Base-by-base conservation (phyloP, 192 early-diverging fungal genomes). In the Backusella westeae region DNA sequence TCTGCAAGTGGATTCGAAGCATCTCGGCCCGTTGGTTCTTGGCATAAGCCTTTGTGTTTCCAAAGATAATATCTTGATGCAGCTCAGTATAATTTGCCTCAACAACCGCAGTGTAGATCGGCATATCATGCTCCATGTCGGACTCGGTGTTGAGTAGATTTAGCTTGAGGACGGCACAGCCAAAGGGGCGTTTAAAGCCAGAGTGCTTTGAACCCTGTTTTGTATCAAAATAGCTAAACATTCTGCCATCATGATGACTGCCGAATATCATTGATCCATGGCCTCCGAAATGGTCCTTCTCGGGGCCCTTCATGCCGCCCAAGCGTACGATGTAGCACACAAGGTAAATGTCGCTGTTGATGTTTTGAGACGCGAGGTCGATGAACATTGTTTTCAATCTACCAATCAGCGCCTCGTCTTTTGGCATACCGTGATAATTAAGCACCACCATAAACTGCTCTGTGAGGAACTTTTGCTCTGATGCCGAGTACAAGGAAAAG, bases 291-390 rank as follows among this genome's bases (percentile, higher is more conserved):
- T 71, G 67, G 12, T 76, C 76, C 49, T 79, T 80, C 34, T 90
- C 89, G 2, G 65, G 76, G 14, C 86, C 52, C 69, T 87, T 90
- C 89, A 92, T 90, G n/a, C 82, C 81, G 5, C 91, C 91, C 29
- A 90, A 77, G 12, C 90, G 80, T 9, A 91, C 78, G n/a, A 93
- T 82, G 36, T 87, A 75, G 74, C 90, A 91, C 2, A 90, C 83
- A n/a, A 93, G 81, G 56, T 84, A 90, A 8, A 92, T 67, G 32
- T 86, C 77, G 14, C 83, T 84, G 36, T 79, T 76, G 10, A 87
- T 52, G 52, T 92, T 91, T 29, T 86, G 82, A 23, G 81, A 72
- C 1, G 84, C 77, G 19, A 93, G 53, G 56, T 92, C 88, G 4
- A 85, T 83, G 84, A 93, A 93, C 21, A 92, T 66, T 0, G 89